Percentiles rank a stretch among this genome's conserved stretches.
phyloP scores from a whole-genome alignment of 2,329 filamentous ascomycete genomes.

The Aspergillus transmontanensis region DNA sequence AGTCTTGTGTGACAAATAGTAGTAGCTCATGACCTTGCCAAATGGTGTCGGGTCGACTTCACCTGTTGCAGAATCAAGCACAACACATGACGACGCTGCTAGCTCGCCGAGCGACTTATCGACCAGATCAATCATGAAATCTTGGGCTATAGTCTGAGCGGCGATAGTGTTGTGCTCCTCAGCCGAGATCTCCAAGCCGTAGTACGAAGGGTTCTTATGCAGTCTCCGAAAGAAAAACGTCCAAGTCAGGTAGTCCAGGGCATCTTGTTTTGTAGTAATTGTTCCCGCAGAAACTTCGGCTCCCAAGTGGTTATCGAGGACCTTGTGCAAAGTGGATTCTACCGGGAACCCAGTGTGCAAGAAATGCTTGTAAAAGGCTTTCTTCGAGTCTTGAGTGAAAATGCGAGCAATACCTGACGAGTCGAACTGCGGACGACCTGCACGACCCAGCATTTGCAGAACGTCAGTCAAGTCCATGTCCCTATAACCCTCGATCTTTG shows the following conservation, averaged over 20 bases:
- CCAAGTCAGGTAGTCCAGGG: constrained; percentile 96
- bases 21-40: constrained; percentile 99
- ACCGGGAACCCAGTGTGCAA: constrained; percentile 97
- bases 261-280: constrained; percentile 91
- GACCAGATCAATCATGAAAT: constrained; percentile 92
- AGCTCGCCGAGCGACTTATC: constrained; percentile 82
- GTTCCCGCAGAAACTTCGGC: constrained; percentile 94
- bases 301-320: constrained; percentile 93
- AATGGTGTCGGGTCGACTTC: constrained; percentile 87
- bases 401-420: constrained; percentile 94
- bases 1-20: constrained; percentile 94
- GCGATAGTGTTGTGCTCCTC: constrained; percentile 87
- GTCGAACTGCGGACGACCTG: constrained; percentile 94
- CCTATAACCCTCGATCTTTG: constrained; percentile 95
- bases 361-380: constrained; percentile 99
- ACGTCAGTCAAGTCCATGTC: constrained; percentile 99
- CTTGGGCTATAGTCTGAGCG: constrained; percentile 85
- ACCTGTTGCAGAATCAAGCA: constrained; percentile 75
- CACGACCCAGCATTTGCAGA: constrained; percentile 94
- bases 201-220: constrained; percentile 98
- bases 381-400: constrained; percentile 96
- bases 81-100: constrained; percentile 79
- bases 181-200: constrained; percentile 88
- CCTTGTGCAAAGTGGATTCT: constrained; percentile 93
- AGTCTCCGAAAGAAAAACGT: constrained; percentile 98